Evolutionary conservation across 1,284 basidiomycete genomes (phyloP).

Genomic region (Tilletia indica): DNA sequence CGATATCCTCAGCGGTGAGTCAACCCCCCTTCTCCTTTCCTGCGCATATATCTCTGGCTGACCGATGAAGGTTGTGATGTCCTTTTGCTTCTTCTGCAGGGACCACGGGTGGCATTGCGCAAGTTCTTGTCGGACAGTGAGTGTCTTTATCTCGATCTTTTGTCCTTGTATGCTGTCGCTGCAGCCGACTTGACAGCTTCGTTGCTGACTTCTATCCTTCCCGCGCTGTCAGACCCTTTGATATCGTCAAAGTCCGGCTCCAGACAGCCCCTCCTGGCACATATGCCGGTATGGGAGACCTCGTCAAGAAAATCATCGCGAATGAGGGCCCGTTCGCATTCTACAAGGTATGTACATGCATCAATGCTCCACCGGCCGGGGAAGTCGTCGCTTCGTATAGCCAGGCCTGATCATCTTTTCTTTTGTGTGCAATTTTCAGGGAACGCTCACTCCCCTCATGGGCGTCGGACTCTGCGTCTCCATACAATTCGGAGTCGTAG

Average conservation of each 20-base stretch:
- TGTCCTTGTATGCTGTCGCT: no score
- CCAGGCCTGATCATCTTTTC: neutral
- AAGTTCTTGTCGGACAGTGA: slow-evolving; percentile 82
- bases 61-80: neutral
- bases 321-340: slow-evolving; percentile 91
- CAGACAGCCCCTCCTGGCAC: slow-evolving; percentile 90
- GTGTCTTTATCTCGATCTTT: no score
- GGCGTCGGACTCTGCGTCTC: slow-evolving; percentile 94
- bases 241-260: slow-evolving; percentile 92
- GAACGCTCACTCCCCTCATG: slow-evolving; percentile 85
- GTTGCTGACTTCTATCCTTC: neutral
- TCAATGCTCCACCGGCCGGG: neutral
- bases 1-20: slow-evolving; percentile 40
- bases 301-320: slow-evolving; percentile 79
- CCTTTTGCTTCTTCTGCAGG: slow-evolving; percentile 20
- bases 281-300: slow-evolving; percentile 81
- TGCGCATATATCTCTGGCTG: neutral
- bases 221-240: slow-evolving; percentile 66
- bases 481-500: slow-evolving; percentile 91
- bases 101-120: slow-evolving; percentile 80
- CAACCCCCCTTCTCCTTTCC: neutral
- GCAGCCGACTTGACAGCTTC: no score
- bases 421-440: slow-evolving; percentile 61
- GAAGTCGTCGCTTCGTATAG: neutral
- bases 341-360: slow-evolving; percentile 72